These are phyloP conservation scores for Sanghuangporus sanghuang DNA, from an alignment of 1,284 basidiomycete species.

Conservation along the genomic window DNA sequence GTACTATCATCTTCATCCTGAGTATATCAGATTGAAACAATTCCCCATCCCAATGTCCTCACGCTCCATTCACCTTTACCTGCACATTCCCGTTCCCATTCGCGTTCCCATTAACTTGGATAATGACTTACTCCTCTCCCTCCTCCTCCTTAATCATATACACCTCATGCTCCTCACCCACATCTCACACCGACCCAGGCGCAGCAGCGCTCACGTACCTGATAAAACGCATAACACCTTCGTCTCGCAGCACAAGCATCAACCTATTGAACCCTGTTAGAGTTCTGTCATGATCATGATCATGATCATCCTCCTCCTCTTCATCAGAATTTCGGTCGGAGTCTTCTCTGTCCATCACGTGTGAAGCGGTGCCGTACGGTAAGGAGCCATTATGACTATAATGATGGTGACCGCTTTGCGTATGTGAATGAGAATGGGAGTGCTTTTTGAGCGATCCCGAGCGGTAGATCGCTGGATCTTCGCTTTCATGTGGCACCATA, in stretches of 20 bases:
- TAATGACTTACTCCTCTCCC: background rate
- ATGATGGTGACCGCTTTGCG: conserved; percentile 10
- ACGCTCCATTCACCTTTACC: conserved; percentile 7
- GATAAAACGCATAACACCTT: conserved; percentile 90
- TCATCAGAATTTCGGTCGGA: conserved; percentile 23
- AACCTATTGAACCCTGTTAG: conserved; percentile 90
- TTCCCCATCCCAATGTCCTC: no score
- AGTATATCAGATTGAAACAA: background rate
- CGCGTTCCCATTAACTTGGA: background rate
- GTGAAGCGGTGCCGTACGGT: background rate
- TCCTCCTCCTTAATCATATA: conserved; percentile 22
- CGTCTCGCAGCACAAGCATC: conserved; percentile 87
- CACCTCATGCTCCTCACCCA: conserved; percentile 86
- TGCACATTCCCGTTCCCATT: background rate
- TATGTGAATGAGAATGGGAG: conserved; percentile 23
- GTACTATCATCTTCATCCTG: conserved; percentile 9
- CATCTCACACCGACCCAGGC: conserved; percentile 85
- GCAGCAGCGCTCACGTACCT: conserved; percentile 90
- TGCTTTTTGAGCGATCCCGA: conserved; percentile 48
- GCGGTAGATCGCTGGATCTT: conserved; percentile 91
- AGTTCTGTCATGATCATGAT: conserved; percentile 84
- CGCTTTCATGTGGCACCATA: conserved; percentile 89
- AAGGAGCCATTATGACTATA: background rate
- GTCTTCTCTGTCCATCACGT: conserved; percentile 1
- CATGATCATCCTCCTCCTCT: conserved; percentile 49